Percentiles rank a stretch among this genome's conserved stretches.
Evolutionary conservation across 441 rosid species (phyloP).

Genomic region (Syzygium malaccense): DNA sequence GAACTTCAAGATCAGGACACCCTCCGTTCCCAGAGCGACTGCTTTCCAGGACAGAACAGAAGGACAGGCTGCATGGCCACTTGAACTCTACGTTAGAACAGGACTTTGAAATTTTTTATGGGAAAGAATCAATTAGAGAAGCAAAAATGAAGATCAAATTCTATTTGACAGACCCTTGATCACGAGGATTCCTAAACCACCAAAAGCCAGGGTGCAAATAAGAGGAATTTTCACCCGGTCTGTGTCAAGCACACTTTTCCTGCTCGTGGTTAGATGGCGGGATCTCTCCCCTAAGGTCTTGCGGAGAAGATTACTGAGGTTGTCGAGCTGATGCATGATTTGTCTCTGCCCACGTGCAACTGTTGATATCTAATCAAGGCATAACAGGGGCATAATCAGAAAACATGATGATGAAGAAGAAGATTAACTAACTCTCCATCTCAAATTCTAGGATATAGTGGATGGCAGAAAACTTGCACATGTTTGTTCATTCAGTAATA

Average conservation of each 20-base stretch:
- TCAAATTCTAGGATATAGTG: neutral
- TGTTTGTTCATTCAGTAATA: neutral
- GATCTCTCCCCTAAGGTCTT: constrained; percentile 42
- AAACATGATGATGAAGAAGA: neutral
- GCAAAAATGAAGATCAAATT: constrained; percentile 10
- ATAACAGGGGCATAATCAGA: neutral
- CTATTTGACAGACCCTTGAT: constrained; percentile 36
- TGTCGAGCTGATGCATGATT: constrained; percentile 70
- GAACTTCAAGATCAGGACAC: constrained; percentile 2
- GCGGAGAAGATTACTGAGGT: constrained; percentile 45
- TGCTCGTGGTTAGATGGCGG: constrained; percentile 23
- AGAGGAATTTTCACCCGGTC: constrained; percentile 41
- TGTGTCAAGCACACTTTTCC: constrained; percentile 15
- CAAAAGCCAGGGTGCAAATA: constrained; percentile 42
- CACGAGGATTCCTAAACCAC: constrained; percentile 54
- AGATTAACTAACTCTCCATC: neutral
- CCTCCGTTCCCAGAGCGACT: neutral
- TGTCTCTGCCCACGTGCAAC: constrained; percentile 72
- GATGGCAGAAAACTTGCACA: neutral
- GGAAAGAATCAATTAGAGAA: neutral
- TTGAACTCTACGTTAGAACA: neutral
- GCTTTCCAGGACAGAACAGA: constrained; percentile 18
- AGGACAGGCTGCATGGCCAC: neutral
- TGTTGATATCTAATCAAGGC: constrained; percentile 39
- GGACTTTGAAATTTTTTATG: neutral